Conservation (phyloP, 495 filamentous ascomycete species). For the Neurospora hispaniola region DNA sequence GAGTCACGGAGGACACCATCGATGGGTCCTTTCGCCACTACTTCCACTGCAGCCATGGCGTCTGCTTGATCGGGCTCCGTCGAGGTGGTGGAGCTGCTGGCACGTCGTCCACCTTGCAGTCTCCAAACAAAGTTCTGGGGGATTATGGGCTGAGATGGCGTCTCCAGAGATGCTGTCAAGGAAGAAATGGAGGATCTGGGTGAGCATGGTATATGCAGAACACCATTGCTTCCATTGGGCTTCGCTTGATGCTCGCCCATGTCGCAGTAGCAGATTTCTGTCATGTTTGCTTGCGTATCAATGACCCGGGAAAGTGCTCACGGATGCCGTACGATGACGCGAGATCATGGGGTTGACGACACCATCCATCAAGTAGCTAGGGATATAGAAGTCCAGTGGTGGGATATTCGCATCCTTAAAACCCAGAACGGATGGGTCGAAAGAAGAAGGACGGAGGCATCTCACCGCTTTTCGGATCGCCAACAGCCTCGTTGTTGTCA, state of each 20-base stretch:
- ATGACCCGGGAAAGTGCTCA: background rate
- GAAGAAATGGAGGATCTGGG: slow-evolving; percentile 7
- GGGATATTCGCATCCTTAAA: slow-evolving; percentile 11
- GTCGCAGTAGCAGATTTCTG: background rate
- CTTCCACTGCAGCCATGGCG: slow-evolving; percentile 18
- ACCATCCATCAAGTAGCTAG: slow-evolving; percentile 11
- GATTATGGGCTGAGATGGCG: background rate
- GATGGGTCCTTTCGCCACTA: slow-evolving; percentile 4
- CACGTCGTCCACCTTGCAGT: slow-evolving; percentile 14
- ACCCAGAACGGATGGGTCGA: slow-evolving; percentile 22
- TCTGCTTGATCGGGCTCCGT: background rate
- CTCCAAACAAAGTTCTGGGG: slow-evolving; percentile 20
- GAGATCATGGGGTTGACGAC: slow-evolving; percentile 19
- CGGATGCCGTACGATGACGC: slow-evolving; percentile 18
- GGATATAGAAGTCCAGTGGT: background rate
- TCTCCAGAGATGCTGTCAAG: background rate
- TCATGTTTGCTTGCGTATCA: background rate
- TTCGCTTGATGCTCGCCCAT: background rate
- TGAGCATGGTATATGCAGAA: slow-evolving; percentile 1
- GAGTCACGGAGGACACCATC: slow-evolving; percentile 10
- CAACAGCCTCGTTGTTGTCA: background rate
- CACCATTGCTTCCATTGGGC: background rate
- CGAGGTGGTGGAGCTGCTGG: slow-evolving; percentile 4
- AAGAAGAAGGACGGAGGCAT: slow-evolving; percentile 28
- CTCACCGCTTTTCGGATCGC: slow-evolving; percentile 21